phyloP scores from a whole-genome alignment of 164 flowering plant genomes.

The Tetracentron sinense region DNA sequence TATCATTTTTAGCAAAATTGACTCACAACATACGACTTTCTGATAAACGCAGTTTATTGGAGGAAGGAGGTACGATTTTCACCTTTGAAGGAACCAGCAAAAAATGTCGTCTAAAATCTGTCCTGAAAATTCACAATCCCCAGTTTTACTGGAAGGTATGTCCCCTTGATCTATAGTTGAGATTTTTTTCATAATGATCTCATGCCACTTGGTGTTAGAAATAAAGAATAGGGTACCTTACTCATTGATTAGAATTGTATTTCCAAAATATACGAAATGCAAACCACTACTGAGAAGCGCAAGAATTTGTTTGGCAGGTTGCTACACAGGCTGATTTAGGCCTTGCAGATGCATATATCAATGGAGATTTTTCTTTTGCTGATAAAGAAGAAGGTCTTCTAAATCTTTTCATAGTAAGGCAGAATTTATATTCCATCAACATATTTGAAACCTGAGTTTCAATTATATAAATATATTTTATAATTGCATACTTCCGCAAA shows the following conservation, averaged over 20 bases:
- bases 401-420: constrained; percentile 67
- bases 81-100: constrained; percentile 59
- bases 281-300: not conserved
- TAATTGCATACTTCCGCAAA: not conserved
- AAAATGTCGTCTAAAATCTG: constrained; percentile 42
- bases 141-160: constrained; percentile 92
- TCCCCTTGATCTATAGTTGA: not conserved
- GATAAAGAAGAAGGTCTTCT: constrained; percentile 76
- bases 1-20: not conserved
- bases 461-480: not conserved
- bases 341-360: constrained; percentile 90
- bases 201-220: not conserved
- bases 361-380: constrained; percentile 83
- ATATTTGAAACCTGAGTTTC: not conserved
- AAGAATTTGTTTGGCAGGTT: constrained; percentile 40
- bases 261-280: not conserved
- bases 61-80: constrained; percentile 87
- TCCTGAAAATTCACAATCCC: constrained; percentile 62
- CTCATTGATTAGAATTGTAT: not conserved
- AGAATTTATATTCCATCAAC: not conserved
- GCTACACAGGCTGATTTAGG: constrained; percentile 88
- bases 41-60: constrained; percentile 57
- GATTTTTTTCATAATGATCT: not conserved
- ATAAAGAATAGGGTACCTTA: not conserved
- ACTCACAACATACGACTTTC: too few relatives aligned